Percentiles rank a stretch among this genome's conserved stretches.
Conservation (phyloP, 768 basidiomycete genomes). For the Megacollybia marginata region DNA sequence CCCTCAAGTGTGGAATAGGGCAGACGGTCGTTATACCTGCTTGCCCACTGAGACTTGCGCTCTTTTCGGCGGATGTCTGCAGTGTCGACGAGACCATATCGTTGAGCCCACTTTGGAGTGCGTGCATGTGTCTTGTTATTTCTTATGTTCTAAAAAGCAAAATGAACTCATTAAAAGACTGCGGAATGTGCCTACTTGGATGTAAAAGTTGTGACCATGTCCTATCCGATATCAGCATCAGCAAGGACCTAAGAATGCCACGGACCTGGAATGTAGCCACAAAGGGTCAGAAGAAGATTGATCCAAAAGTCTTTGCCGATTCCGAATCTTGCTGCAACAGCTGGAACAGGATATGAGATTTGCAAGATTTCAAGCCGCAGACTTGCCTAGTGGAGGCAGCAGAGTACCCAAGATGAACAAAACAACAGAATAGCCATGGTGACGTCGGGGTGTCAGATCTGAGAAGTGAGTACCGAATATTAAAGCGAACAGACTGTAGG, state of each 20-base stretch:
- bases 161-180: constrained; percentile 4
- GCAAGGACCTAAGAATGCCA: not conserved
- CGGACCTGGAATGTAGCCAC: constrained; percentile 84
- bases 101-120: constrained; percentile 94
- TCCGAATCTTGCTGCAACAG: constrained; percentile 90
- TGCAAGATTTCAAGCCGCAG: not conserved
- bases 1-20: constrained; percentile 62
- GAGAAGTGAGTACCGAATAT: not conserved
- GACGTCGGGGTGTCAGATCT: constrained; percentile 45
- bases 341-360: constrained; percentile 31
- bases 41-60: constrained; percentile 81
- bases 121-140: constrained; percentile 91
- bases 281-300: constrained; percentile 81
- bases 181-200: constrained; percentile 45
- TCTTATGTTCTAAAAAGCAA: constrained; percentile 67
- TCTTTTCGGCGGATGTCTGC: constrained; percentile 71
- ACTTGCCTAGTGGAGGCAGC: constrained; percentile 82
- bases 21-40: constrained; percentile 77
- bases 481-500: too few species aligned
- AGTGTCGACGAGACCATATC: constrained; percentile 84
- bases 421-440: constrained; percentile 77
- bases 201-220: constrained; percentile 91
- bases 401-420: constrained; percentile 87
- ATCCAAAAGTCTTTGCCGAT: constrained; percentile 88
- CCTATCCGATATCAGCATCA: constrained; percentile 31